Conservation (phyloP, 345 rosid genomes). For the Hibiscus syriacus region DNA sequence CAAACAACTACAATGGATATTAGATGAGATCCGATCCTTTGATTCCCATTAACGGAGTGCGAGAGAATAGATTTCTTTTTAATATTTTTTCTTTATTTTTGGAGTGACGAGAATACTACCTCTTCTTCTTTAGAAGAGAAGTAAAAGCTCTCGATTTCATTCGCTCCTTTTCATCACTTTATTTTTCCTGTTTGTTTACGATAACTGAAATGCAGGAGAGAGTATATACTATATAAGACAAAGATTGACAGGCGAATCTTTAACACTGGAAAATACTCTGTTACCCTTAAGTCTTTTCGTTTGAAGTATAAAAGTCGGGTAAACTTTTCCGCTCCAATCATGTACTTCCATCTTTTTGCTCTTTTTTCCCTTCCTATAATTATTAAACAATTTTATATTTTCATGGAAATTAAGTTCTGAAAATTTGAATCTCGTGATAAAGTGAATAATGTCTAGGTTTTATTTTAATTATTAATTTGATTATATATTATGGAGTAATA, state of each 20-base stretch:
- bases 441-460: no score
- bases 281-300: constrained; percentile 4
- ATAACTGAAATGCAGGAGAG: constrained; percentile 11
- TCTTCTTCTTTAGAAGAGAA: background rate
- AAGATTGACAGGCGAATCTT: constrained; percentile 22
- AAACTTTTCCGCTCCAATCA: background rate
- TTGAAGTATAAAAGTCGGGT: background rate
- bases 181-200: constrained; percentile 9
- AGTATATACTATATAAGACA: constrained; percentile 24
- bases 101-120: background rate
- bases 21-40: constrained; percentile 7
- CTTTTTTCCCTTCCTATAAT: background rate
- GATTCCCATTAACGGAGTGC: constrained; percentile 10
- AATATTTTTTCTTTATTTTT: background rate
- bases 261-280: background rate
- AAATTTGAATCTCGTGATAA: no score
- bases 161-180: background rate
- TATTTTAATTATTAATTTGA: no score
- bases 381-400: background rate
- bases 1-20: background rate
- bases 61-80: background rate
- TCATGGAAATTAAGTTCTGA: background rate
- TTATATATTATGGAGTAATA: no score
- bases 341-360: background rate
- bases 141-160: background rate